phyloP scores from a whole-genome alignment of 352 stramenopile genomes.

The Phytophthora litchii region DNA sequence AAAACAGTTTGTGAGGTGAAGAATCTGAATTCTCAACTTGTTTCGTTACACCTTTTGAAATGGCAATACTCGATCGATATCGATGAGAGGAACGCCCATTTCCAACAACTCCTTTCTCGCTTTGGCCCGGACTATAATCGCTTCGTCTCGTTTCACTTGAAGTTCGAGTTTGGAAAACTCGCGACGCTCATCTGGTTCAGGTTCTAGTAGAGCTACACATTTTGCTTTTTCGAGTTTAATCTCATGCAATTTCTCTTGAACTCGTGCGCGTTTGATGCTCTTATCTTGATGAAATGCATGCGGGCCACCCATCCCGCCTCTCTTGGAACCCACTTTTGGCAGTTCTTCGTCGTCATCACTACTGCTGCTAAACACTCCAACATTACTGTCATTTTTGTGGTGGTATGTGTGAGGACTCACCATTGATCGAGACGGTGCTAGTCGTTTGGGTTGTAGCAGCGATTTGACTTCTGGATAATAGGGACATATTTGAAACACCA shows the following conservation, averaged over 20 bases:
- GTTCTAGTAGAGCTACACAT: constrained; percentile 5
- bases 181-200: constrained; percentile 31
- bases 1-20: too few relatives aligned
- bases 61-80: constrained; percentile 35
- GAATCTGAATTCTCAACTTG: too few relatives aligned
- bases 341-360: constrained; percentile 8
- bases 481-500: constrained; percentile 14
- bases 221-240: neutral
- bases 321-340: constrained; percentile 1
- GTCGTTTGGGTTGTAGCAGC: constrained; percentile 1
- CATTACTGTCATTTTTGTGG: neutral
- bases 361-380: neutral
- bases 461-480: constrained; percentile 7
- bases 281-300: constrained; percentile 1
- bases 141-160: constrained; percentile 39
- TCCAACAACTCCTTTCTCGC: constrained; percentile 41
- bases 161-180: constrained; percentile 48
- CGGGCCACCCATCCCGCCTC: neutral
- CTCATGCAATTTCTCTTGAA: neutral
- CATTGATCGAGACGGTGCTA: neutral
- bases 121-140: constrained; percentile 37
- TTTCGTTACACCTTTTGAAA: neutral
- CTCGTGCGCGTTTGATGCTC: neutral
- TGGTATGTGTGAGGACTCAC: neutral
- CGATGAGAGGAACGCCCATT: constrained; percentile 27